These are phyloP conservation scores for Puccinia novopanici DNA, from an alignment of 1,284 basidiomycete species.

Conservation along the genomic window DNA sequence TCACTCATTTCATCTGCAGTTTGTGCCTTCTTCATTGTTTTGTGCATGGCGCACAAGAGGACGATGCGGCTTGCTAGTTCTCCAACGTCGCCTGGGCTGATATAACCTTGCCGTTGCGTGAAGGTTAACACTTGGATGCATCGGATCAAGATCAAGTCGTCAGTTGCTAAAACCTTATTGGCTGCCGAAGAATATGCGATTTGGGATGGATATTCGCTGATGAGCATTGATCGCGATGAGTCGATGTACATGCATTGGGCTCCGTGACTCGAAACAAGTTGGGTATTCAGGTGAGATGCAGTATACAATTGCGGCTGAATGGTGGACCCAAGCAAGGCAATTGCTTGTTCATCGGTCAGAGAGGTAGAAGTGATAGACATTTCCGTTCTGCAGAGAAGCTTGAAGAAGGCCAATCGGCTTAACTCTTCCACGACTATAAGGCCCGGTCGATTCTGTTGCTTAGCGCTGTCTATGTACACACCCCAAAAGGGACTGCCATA, in stretches of 20 bases:
- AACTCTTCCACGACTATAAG: not conserved
- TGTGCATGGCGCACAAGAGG: not conserved
- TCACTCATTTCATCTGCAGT: not conserved
- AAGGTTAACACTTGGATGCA: not conserved
- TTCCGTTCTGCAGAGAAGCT: not conserved
- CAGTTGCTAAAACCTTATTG: not conserved
- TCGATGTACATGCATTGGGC: not conserved
- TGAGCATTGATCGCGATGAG: not conserved
- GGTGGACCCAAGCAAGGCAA: constrained; percentile 9
- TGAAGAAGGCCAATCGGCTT: not conserved
- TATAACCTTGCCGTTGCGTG: not conserved
- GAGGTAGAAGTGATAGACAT: not conserved
- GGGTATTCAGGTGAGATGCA: not conserved
- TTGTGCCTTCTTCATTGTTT: not conserved
- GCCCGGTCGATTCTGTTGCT: not conserved
- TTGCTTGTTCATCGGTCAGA: not conserved
- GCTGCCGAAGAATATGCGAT: constrained; percentile 1
- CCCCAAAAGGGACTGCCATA: constrained; percentile 13
- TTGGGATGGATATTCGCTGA: not conserved
- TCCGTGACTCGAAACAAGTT: not conserved
- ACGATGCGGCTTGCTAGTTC: not conserved
- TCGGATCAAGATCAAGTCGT: not conserved
- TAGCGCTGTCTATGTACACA: not conserved
- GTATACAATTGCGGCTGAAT: not conserved
- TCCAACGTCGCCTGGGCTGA: not conserved